Conservation (phyloP, 176 grass and related monocot species). For the Bromus sterilis region DNA sequence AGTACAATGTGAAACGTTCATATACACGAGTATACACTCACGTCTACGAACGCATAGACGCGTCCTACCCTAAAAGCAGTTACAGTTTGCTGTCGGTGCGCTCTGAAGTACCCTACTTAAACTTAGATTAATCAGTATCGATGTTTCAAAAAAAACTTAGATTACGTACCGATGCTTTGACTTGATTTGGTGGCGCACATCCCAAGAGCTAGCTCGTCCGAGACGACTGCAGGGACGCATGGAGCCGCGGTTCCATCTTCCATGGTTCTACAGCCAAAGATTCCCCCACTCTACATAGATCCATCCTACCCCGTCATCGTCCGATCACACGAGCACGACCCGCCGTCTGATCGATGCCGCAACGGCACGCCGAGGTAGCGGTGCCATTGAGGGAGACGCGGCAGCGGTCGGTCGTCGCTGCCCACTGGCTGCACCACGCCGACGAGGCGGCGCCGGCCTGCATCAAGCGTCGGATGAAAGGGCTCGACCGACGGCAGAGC, state of each 20-base stretch:
- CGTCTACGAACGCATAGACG: too few species aligned
- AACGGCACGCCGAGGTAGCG: neutral
- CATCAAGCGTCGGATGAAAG: neutral
- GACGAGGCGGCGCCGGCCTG: neutral
- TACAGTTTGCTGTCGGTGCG: neutral
- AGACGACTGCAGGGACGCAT: neutral
- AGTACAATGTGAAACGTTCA: too few species aligned
- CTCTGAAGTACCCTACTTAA: neutral
- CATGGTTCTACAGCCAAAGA: neutral
- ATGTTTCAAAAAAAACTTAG: neutral
- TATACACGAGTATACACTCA: too few species aligned
- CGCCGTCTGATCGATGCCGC: conserved; percentile 8
- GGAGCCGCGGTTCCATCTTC: neutral
- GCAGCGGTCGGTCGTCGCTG: neutral
- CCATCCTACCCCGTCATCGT: too few species aligned
- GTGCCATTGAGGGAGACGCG: neutral
- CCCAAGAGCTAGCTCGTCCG: neutral
- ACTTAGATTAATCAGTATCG: neutral
- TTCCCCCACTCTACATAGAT: too few species aligned
- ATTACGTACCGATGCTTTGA: neutral
- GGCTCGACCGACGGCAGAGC: neutral
- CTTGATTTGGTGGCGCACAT: neutral
- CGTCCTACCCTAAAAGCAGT: too few species aligned
- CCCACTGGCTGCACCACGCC: neutral
- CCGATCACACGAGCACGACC: neutral